phyloP scores from a whole-genome alignment of 106 monocot species.

The Allium sativum region DNA sequence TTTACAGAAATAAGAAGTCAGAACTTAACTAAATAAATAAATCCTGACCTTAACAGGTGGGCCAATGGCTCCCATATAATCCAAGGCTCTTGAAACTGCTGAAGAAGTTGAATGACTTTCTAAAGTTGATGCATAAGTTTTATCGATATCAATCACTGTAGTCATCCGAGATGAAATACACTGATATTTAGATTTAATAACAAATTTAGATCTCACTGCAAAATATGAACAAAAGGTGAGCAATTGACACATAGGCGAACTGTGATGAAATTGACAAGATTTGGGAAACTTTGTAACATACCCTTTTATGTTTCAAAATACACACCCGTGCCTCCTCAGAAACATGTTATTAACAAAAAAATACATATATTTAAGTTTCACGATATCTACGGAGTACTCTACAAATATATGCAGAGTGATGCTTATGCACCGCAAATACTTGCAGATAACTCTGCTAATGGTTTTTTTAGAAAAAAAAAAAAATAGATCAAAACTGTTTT shows the following conservation, averaged over 20 bases:
- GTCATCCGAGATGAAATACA: conserved; percentile 20
- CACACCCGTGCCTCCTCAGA: too few species aligned
- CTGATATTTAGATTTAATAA: conserved; percentile 19
- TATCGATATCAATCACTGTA: conserved; percentile 33
- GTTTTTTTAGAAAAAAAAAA: too few species aligned
- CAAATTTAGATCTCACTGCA: conserved; percentile 33
- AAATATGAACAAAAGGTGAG: not conserved
- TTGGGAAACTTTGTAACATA: too few species aligned
- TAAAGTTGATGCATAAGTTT: conserved; percentile 23
- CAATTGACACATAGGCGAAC: not conserved
- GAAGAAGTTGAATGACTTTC: conserved; percentile 27
- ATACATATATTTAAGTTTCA: too few species aligned
- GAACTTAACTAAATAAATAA: not conserved
- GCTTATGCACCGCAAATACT: too few species aligned
- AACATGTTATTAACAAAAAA: too few species aligned
- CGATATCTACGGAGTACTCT: too few species aligned
- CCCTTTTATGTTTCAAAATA: too few species aligned
- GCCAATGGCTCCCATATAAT: conserved; percentile 42
- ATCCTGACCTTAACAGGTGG: conserved; percentile 42
- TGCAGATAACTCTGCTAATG: too few species aligned
- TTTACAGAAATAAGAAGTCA: not conserved
- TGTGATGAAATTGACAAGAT: too few species aligned
- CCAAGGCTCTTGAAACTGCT: conserved; percentile 23
- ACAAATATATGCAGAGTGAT: too few species aligned
- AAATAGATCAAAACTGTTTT: too few species aligned